Conservation (phyloP, 2,329 filamentous ascomycete species). For the Colletotrichum sublineola region DNA sequence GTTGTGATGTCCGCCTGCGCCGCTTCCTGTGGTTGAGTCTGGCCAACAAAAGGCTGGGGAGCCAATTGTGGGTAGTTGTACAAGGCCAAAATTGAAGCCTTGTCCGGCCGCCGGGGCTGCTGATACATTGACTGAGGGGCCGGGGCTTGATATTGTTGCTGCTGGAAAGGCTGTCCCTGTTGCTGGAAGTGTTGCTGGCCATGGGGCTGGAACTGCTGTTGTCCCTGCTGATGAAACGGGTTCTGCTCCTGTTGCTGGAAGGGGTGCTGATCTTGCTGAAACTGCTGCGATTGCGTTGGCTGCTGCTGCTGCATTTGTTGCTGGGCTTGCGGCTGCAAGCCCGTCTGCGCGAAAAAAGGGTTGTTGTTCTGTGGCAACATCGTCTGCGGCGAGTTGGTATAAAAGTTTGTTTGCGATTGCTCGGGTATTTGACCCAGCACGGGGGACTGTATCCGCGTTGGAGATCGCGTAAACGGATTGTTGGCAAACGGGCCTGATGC, state of each 20-base stretch:
- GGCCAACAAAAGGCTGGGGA: constrained; percentile 53
- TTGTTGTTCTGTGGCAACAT: constrained; percentile 45
- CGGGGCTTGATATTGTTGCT: constrained; percentile 46
- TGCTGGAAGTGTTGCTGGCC: constrained; percentile 46
- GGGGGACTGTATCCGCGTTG: constrained; percentile 64
- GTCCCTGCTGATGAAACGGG: constrained; percentile 47
- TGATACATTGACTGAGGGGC: constrained; percentile 49
- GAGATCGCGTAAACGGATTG: constrained; percentile 65
- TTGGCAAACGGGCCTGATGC: constrained; percentile 52
- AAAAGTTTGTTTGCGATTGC: constrained; percentile 61
- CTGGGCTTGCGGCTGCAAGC: constrained; percentile 32
- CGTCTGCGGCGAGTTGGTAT: constrained; percentile 48
- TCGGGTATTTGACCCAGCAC: constrained; percentile 66
- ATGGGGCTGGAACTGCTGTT: constrained; percentile 46
- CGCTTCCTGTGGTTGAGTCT: constrained; percentile 44
- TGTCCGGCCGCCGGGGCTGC: constrained; percentile 70
- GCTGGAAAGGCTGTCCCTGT: constrained; percentile 45
- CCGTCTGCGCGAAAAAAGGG: constrained; percentile 49
- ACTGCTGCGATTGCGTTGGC: constrained; percentile 46
- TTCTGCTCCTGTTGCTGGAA: constrained; percentile 46
- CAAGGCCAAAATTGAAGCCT: constrained; percentile 80
- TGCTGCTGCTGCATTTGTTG: constrained; percentile 44
- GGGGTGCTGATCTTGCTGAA: constrained; percentile 40
- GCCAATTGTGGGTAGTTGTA: constrained; percentile 74
- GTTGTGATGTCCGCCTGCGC: constrained; percentile 24